Percentiles rank a stretch among this genome's conserved stretches.
phyloP scores from a whole-genome alignment of 2,329 filamentous ascomycete genomes.

The Arthrobotrys megalospora region DNA sequence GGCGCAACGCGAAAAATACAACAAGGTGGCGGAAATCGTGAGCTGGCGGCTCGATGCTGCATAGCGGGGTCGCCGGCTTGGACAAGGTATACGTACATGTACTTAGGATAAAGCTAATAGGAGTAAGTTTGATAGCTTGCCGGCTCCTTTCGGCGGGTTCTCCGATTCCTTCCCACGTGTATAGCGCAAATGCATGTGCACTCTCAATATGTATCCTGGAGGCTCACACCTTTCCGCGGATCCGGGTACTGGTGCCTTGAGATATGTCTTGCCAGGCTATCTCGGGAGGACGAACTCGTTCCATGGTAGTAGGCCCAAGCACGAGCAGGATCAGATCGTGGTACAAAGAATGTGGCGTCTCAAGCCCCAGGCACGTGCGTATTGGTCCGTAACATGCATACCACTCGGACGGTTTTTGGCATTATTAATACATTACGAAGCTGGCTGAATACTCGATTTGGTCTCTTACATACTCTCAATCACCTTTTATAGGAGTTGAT shows the following conservation, averaged over 20 bases:
- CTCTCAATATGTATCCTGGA: too few relatives aligned
- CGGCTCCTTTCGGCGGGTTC: too few relatives aligned
- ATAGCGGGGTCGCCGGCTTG: too few relatives aligned
- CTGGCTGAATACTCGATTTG: too few relatives aligned
- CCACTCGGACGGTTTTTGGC: not conserved
- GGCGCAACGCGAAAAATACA: constrained; percentile 39
- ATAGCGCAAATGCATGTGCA: too few relatives aligned
- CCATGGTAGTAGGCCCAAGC: not conserved
- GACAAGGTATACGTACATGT: too few relatives aligned
- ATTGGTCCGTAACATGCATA: not conserved
- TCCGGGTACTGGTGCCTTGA: not conserved
- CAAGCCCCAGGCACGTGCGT: not conserved
- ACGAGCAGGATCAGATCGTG: not conserved
- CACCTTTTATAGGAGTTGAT: too few relatives aligned
- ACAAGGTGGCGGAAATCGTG: not conserved
- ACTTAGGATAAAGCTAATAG: too few relatives aligned
- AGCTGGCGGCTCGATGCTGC: not conserved
- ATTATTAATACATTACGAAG: too few relatives aligned
- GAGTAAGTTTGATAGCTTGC: too few relatives aligned
- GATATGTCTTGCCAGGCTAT: not conserved
- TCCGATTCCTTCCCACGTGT: too few relatives aligned
- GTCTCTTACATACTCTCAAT: too few relatives aligned
- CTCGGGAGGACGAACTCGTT: not conserved
- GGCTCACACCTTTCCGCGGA: not conserved
- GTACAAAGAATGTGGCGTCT: not conserved